Conservation (phyloP, 495 filamentous ascomycete genomes). For the Penicillium samsonianum region DNA sequence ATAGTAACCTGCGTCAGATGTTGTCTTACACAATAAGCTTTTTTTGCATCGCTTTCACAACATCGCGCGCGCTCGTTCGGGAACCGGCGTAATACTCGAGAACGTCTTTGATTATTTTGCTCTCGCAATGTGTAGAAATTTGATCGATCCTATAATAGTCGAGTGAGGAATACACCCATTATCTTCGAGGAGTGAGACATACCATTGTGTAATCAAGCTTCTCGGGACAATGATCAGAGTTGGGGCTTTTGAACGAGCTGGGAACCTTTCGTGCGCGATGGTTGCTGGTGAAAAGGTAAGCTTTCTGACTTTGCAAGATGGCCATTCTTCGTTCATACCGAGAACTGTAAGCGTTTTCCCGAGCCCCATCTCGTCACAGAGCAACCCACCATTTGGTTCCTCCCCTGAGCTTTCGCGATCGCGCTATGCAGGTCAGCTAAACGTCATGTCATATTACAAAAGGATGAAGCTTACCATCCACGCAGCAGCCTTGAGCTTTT, state of each 20-base stretch:
- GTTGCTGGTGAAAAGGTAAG: conserved; percentile 30
- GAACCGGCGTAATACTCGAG: conserved; percentile 20
- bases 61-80: neutral
- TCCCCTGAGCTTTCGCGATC: conserved; percentile 46
- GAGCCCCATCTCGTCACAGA: conserved; percentile 64
- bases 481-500: conserved; percentile 48
- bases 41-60: conserved; percentile 14
- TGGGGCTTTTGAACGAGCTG: conserved; percentile 26
- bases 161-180: neutral
- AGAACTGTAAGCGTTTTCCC: conserved; percentile 60
- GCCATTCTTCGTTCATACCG: conserved; percentile 15
- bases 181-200: neutral
- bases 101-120: neutral
- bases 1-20: neutral
- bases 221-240: conserved; percentile 56
- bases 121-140: conserved; percentile 25
- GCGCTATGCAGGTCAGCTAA: conserved; percentile 24
- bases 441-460: neutral
- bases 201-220: conserved; percentile 48
- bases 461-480: conserved; percentile 50
- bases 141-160: neutral
- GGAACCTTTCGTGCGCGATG: conserved; percentile 49
- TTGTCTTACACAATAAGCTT: conserved; percentile 32
- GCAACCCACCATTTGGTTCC: conserved; percentile 53
- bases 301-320: neutral